These are phyloP conservation scores for Mrakia hoshinonis DNA, from an alignment of 768 basidiomycete genomes.

Conservation along the genomic window DNA sequence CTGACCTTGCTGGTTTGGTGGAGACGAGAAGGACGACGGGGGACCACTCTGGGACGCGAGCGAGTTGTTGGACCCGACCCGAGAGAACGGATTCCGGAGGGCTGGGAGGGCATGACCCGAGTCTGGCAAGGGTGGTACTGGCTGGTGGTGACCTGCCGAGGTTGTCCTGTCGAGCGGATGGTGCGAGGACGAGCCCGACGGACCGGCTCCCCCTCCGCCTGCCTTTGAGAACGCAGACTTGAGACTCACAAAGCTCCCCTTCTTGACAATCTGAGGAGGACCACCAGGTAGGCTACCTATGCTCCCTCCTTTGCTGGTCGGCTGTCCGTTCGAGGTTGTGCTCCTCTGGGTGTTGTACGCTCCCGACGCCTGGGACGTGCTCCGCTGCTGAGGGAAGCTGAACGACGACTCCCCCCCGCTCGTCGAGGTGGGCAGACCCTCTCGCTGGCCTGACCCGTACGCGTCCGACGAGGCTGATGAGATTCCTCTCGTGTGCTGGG, in stretches of 20 bases:
- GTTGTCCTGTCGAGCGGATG: conserved; percentile 5
- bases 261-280: conserved; percentile 24
- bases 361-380: conserved; percentile 3
- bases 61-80: conserved; percentile 29
- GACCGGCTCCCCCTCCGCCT: neutral
- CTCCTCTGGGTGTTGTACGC: conserved; percentile 12
- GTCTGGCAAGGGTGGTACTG: conserved; percentile 21
- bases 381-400: conserved; percentile 7
- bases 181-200: neutral
- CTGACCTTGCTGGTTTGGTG: neutral
- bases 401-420: neutral
- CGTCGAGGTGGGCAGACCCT: conserved; percentile 12
- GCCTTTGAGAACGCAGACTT: conserved; percentile 25
- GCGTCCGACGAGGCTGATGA: conserved; percentile 15
- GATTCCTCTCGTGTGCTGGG: neutral
- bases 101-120: conserved; percentile 34
- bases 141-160: neutral
- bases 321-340: neutral
- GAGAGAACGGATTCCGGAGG: conserved; percentile 37
- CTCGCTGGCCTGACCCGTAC: neutral
- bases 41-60: conserved; percentile 3
- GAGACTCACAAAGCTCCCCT: conserved; percentile 26
- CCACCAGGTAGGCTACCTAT: conserved; percentile 1
- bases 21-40: neutral
- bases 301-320: neutral